Evolutionary conservation across 495 filamentous ascomycete species (phyloP), one percentile per base, ranked within the genome.

Genomic region (Evernia prunastri): DNA sequence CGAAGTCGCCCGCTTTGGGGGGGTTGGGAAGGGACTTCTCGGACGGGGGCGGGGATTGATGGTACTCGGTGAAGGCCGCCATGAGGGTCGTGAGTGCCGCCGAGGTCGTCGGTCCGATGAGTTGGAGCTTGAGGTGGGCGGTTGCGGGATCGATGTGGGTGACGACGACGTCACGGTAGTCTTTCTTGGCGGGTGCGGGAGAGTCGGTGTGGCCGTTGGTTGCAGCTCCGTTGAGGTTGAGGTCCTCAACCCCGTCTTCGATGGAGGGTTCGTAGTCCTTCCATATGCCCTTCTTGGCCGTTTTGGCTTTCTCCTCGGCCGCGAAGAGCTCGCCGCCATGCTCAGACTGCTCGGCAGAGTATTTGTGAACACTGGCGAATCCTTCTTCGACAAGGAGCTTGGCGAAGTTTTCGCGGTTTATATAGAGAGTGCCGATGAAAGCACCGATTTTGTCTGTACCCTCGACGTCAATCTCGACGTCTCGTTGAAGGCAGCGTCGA

Each of bases 371-470:
- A 29, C 85, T 86, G 23, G 95, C 95, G 36, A 96, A 76, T 56
- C 95, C 95, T 76, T 97, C 95, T 75, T 97, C 94, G 4, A 97
- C 83, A 10, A 99, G 86, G 15, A 91, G 72, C 78, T 96, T 96
- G 68, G 94, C 90, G 76, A 99, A 93, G 78, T 90, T 97, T 76
- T 97, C 92, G 47, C 92, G 90, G 80, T 92, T 94, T 71, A 97
- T 81, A 69, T 92, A 96, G 3, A 99, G 83, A 20, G 89, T 89
- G 56, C 95, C 95, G 67, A 99, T 96, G 80, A 99, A 99, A 61
- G 93, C 95, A 68, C 95, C 95, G 39, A 90, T 86, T 79, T 96
- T 96, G 78, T 99, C 95, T 60, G 90, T 89, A 71, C 91, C 92
- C 75, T 96, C 89, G 13, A 99, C 86, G 65, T 97, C 91, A 64